Conservation (phyloP, 257 asterid species). For the Misopates orontium region DNA sequence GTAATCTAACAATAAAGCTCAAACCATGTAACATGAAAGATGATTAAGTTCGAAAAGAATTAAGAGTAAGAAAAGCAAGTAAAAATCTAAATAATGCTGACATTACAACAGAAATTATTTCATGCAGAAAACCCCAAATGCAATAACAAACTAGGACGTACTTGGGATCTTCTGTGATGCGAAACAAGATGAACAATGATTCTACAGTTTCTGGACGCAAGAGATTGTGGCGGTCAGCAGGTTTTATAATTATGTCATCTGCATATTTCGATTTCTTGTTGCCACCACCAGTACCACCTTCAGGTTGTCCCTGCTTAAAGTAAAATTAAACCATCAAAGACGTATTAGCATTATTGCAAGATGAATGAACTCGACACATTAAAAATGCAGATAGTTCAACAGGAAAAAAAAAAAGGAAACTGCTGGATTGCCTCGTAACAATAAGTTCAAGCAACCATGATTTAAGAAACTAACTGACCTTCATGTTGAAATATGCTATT, state of each 20-base stretch:
- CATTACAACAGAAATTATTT: neutral
- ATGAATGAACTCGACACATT: constrained; percentile 11
- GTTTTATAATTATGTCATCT: constrained; percentile 78
- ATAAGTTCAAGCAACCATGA: constrained; percentile 19
- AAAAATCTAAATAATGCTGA: constrained; percentile 10
- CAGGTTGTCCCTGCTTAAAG: constrained; percentile 59
- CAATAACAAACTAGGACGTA: constrained; percentile 36
- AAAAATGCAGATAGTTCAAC: constrained; percentile 4
- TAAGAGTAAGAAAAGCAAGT: neutral
- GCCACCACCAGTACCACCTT: constrained; percentile 74
- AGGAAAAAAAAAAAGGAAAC: constrained; percentile 7
- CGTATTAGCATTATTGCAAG: constrained; percentile 2
- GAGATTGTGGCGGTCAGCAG: constrained; percentile 91
- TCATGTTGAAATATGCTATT: constrained; percentile 75
- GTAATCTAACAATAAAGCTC: neutral
- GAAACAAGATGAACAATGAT: constrained; percentile 78
- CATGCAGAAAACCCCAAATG: neutral
- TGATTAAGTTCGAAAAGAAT: neutral
- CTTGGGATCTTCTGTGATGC: constrained; percentile 90
- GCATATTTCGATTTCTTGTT: constrained; percentile 67
- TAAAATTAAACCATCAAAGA: constrained; percentile 25
- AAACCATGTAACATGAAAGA: neutral
- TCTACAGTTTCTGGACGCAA: constrained; percentile 98
- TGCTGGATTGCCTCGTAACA: constrained; percentile 7
- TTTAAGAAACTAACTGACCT: constrained; percentile 49